Base-by-base conservation (phyloP, 1,284 basidiomycete genomes). In the Peniophora sp. region DNA sequence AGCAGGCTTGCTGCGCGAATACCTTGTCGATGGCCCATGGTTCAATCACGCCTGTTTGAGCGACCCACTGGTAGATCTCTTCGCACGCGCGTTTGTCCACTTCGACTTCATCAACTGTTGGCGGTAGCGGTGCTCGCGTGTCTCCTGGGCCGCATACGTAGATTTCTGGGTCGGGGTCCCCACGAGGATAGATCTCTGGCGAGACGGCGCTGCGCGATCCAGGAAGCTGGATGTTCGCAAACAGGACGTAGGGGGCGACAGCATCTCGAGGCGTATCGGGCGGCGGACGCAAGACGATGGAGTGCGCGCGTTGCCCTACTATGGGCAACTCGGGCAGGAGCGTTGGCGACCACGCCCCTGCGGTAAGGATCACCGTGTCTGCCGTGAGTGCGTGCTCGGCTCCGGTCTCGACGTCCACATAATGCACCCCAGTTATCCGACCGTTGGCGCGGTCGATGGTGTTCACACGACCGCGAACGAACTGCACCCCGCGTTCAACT, bases 261-360 rank as follows among this genome's bases (percentile, higher is more conserved):
- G 62, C 61, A 20, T 67, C 50, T n/a, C 58, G 63, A n/a, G 69
- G 62, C 34, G 49, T 5, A 3, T 34, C 35, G 60, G 61, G 3
- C 74, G 71, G 27, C 60, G 79, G 63, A 27, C 55, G 54, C 54
- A 87, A 77, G 3, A 76, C 79, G 59, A 88, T 74, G 58, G 83
- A 85, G 63, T 88, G 85, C 0, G 82, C 84, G 48, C 85, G 81
- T 3, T 73, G 80, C 35, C 72, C 73, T 14, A 66, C 61, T 54
- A 88, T 75, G 14, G 83, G 83, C 24, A 86, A 70, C 6, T 66
- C 57, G 11, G 73, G 67, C 32, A 71, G 53, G 52, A 88, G 61
- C 8, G 59, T 63, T 10, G 90, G 78, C 0, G 92, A 91, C 94
- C 94, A 97, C 1, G 91, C 89, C 12, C 93, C 93, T 11, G 88